phyloP scores from a whole-genome alignment of 179 eudicot species.

The Dionaea muscipula region DNA sequence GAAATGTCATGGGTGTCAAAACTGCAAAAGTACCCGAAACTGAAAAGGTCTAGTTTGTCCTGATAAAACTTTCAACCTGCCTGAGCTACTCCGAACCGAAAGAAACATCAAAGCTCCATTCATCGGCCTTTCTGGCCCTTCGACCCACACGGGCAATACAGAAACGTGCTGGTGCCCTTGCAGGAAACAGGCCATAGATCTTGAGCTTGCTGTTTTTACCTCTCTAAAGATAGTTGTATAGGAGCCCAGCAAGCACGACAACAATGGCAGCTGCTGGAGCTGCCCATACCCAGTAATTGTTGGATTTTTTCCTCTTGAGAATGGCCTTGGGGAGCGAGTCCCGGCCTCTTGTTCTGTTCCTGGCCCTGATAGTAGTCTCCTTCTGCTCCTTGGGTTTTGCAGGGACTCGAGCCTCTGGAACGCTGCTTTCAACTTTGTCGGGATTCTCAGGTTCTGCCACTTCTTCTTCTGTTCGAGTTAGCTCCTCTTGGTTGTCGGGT shows the following conservation, averaged over 20 bases:
- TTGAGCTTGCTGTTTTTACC: not conserved
- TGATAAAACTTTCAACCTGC: too few species aligned
- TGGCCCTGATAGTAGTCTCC: conserved; percentile 15
- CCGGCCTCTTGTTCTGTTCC: conserved; percentile 35
- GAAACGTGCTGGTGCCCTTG: too few species aligned
- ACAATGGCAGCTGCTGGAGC: conserved; percentile 44
- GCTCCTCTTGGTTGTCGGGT: conserved; percentile 37
- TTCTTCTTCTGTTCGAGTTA: conserved; percentile 17
- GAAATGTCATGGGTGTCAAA: too few species aligned
- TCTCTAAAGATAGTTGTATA: conserved; percentile 26
- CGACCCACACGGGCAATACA: too few species aligned
- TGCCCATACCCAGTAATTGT: conserved; percentile 66
- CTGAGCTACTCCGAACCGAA: too few species aligned
- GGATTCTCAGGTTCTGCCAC: conserved; percentile 30
- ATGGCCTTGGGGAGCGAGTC: conserved; percentile 50
- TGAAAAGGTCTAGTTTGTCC: too few species aligned
- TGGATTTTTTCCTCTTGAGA: conserved; percentile 61
- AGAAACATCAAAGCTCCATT: too few species aligned
- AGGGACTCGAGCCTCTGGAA: conserved; percentile 23
- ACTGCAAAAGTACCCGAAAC: too few species aligned
- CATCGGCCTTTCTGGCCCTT: too few species aligned
- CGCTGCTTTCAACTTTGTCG: conserved; percentile 28
- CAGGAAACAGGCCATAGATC: not conserved
- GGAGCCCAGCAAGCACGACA: conserved; percentile 30
- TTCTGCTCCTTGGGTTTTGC: conserved; percentile 41